These are phyloP conservation scores for Podaxis rugospora DNA, from an alignment of 768 basidiomycete species.

Conservation along the genomic window DNA sequence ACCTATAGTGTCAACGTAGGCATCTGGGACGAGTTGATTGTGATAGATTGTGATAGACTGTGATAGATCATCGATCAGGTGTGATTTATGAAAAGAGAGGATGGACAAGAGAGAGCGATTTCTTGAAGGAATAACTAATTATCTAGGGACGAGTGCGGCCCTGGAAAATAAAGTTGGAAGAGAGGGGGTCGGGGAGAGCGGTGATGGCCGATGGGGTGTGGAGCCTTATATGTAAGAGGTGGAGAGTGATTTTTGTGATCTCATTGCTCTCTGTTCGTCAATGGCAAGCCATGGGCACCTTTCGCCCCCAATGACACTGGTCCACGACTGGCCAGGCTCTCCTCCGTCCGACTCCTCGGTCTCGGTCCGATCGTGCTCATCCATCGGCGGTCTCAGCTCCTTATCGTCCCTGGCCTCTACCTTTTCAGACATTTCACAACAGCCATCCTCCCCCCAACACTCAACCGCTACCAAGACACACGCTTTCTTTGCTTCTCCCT, in stretches of 20 bases:
- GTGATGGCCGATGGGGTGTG: not conserved
- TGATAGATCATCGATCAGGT: not conserved
- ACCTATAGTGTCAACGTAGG: not conserved
- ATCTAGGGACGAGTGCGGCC: not conserved
- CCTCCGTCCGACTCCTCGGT: conserved; percentile 4
- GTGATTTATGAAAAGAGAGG: not conserved
- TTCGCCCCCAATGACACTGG: not conserved
- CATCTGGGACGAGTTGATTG: not conserved
- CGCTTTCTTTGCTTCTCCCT: conserved; percentile 43
- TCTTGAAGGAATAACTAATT: not conserved
- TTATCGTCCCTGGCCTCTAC: conserved; percentile 35
- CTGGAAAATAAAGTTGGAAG: not conserved
- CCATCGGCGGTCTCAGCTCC: conserved; percentile 1
- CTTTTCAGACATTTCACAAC: conserved; percentile 27
- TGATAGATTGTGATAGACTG: not conserved
- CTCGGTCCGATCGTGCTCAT: not conserved
- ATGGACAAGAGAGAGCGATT: not conserved
- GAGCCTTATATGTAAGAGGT: not conserved
- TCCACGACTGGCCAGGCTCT: not conserved
- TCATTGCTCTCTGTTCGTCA: not conserved
- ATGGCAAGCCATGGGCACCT: not conserved
- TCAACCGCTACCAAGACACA: conserved; percentile 32
- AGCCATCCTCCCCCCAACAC: conserved; percentile 1
- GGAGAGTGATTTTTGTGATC: not conserved
- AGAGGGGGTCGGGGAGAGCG: not conserved